phyloP scores from a whole-genome alignment of 768 basidiomycete species.

The Lentinus tigrinus region DNA sequence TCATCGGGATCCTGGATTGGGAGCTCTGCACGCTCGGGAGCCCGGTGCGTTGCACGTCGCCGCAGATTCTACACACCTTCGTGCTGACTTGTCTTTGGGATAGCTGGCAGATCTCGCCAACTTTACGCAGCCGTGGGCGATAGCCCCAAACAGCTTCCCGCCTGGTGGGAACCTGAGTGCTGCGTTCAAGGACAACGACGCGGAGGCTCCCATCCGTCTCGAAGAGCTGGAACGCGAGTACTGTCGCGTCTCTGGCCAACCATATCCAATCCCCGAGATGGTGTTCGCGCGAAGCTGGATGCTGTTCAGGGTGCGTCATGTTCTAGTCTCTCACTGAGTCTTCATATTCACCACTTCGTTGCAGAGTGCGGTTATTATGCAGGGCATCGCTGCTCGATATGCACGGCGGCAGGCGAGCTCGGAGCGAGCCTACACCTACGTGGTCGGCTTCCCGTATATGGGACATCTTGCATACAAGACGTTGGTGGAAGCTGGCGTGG shows the following conservation, averaged over 20 bases:
- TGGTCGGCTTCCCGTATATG: conserved; percentile 52
- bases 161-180: conserved; percentile 32
- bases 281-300: conserved; percentile 83
- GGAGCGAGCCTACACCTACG: conserved; percentile 58
- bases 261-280: conserved; percentile 80
- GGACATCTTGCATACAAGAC: conserved; percentile 56
- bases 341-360: background rate
- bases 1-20: conserved; percentile 97
- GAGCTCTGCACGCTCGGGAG: conserved; percentile 94
- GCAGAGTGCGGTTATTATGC: conserved; percentile 76
- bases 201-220: conserved; percentile 55
- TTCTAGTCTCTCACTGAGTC: background rate
- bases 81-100: background rate
- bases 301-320: conserved; percentile 66
- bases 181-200: conserved; percentile 63
- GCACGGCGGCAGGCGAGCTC: conserved; percentile 89
- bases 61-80: background rate
- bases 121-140: conserved; percentile 80
- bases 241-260: conserved; percentile 59
- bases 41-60: conserved; percentile 54
- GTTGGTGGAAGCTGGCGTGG: conserved; percentile 8
- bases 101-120: conserved; percentile 89
- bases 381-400: conserved; percentile 87
- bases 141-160: conserved; percentile 42
- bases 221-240: conserved; percentile 82